Evolutionary conservation across 2,329 filamentous ascomycete species (phyloP).

Genomic region (Fusarium cyanostomum): DNA sequence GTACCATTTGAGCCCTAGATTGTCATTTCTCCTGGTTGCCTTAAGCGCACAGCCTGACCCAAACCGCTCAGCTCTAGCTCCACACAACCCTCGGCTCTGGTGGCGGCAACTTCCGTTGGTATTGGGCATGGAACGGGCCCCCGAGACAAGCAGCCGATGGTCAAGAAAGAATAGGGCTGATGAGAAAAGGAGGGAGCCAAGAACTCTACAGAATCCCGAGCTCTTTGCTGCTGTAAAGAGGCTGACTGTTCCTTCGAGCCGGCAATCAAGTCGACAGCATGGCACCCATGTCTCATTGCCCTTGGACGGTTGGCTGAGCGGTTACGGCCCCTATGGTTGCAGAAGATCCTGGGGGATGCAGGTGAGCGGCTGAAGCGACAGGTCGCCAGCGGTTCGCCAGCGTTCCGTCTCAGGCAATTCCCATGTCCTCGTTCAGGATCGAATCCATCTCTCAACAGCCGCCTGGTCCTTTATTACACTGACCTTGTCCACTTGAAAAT

Average conservation of each 20-base stretch:
- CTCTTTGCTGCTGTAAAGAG: background rate
- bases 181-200: background rate
- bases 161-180: background rate
- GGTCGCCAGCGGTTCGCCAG: constrained; percentile 10
- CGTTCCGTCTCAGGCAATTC: background rate
- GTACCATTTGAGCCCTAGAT: background rate
- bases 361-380: constrained; percentile 13
- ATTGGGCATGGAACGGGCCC: background rate
- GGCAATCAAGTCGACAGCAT: background rate
- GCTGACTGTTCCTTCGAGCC: background rate
- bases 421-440: background rate
- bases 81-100: too few relatives aligned
- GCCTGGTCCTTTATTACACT: constrained; percentile 3
- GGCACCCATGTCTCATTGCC: constrained; percentile 25
- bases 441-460: background rate
- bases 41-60: background rate
- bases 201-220: background rate
- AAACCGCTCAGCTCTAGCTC: background rate
- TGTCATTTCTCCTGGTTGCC: background rate
- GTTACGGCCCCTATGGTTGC: background rate
- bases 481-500: background rate
- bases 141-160: background rate
- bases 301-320: constrained; percentile 16
- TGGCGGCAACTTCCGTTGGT: background rate
- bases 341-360: constrained; percentile 6